phyloP scores from a whole-genome alignment of 2,329 filamentous ascomycete species.

The Fusarium sp. region DNA sequence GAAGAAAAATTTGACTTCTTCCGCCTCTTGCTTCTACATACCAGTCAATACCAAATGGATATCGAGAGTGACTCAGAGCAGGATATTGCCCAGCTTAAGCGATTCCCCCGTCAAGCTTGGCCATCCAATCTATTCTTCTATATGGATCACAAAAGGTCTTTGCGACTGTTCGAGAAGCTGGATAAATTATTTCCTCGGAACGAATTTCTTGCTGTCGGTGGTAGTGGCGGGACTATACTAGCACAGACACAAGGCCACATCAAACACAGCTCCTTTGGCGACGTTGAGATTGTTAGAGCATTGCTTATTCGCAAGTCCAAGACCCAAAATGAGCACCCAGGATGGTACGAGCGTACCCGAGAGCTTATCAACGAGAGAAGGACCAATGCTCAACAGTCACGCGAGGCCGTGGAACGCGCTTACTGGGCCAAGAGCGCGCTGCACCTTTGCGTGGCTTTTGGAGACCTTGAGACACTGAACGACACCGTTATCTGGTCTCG shows the following conservation, averaged over 20 bases:
- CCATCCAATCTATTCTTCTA: slow-evolving; percentile 32
- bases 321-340: slow-evolving; percentile 8
- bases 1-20: slow-evolving; percentile 43
- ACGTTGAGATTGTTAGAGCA: slow-evolving; percentile 28
- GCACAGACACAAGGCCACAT: slow-evolving; percentile 13
- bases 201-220: slow-evolving; percentile 31
- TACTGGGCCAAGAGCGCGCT: slow-evolving; percentile 50
- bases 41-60: slow-evolving; percentile 37
- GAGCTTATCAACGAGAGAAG: slow-evolving; percentile 40
- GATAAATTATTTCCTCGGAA: slow-evolving; percentile 24
- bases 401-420: slow-evolving; percentile 38
- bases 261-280: slow-evolving; percentile 20
- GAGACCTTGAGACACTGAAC: slow-evolving; percentile 41
- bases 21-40: slow-evolving; percentile 41
- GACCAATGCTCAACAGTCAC: slow-evolving; percentile 42
- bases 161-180: slow-evolving; percentile 37
- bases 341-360: slow-evolving; percentile 35
- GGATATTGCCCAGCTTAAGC: slow-evolving; percentile 12
- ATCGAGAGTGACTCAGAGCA: slow-evolving; percentile 38
- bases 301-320: slow-evolving; percentile 31
- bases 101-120: slow-evolving; percentile 19
- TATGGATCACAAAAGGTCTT: slow-evolving; percentile 23
- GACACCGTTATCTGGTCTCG: slow-evolving; percentile 49
- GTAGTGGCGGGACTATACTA: slow-evolving; percentile 9
- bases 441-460: slow-evolving; percentile 46